Conservation (phyloP, 805 yeast genomes). For the Yarrowia hollandica region DNA sequence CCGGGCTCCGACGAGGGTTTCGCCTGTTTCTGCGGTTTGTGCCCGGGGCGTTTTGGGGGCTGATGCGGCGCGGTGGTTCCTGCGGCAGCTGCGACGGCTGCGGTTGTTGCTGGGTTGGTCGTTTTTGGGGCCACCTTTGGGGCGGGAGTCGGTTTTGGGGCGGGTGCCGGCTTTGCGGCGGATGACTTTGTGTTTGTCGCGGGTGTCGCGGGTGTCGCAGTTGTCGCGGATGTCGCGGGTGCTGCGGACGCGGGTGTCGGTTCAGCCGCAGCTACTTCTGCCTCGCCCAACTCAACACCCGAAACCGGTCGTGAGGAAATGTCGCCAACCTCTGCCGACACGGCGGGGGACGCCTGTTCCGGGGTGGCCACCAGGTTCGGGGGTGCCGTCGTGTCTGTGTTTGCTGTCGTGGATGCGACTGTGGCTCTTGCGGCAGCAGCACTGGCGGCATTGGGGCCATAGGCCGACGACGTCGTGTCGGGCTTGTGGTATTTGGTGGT, state of each 20-base stretch:
- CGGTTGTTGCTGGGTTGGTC: not conserved
- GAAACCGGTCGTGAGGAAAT: constrained; percentile 24
- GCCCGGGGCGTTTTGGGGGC: constrained; percentile 18
- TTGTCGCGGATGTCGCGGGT: no score
- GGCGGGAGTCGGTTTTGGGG: not conserved
- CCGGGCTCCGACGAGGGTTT: not conserved
- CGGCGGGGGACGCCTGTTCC: constrained; percentile 9
- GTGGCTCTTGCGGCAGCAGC: not conserved
- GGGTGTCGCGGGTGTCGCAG: no score
- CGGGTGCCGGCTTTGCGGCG: no score
- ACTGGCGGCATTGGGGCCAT: constrained; percentile 9
- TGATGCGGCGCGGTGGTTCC: constrained; percentile 7
- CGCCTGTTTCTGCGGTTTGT: not conserved
- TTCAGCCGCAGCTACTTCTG: no score
- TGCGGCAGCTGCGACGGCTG: not conserved
- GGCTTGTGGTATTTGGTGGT: constrained; percentile 24
- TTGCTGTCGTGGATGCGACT: not conserved
- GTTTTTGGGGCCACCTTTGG: not conserved
- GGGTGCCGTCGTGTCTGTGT: no score
- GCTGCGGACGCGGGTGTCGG: no score
- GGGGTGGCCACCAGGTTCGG: no score
- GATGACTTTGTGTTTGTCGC: no score
- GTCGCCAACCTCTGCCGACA: constrained; percentile 24
- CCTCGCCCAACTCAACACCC: not conserved
- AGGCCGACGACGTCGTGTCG: constrained; percentile 24